These are phyloP conservation scores for Dactylonectria macrodidyma DNA, from an alignment of 2,329 filamentous ascomycete species.

Conservation along the genomic window DNA sequence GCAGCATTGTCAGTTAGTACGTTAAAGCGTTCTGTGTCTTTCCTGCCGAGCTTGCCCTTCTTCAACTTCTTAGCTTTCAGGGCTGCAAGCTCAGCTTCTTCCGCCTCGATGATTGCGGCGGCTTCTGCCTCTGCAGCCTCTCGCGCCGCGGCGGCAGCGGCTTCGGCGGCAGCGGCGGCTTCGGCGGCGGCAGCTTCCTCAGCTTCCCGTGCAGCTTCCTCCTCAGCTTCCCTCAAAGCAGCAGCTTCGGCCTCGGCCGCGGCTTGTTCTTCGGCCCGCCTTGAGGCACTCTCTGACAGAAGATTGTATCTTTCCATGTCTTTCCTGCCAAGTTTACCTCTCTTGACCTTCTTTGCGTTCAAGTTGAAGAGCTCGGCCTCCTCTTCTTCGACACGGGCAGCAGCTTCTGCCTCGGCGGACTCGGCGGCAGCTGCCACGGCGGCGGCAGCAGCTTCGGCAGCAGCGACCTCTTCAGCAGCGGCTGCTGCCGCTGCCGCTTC, in stretches of 20 bases:
- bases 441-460: conserved; percentile 48
- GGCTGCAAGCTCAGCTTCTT: conserved; percentile 37
- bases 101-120: conserved; percentile 27
- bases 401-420: conserved; percentile 38
- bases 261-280: conserved; percentile 29
- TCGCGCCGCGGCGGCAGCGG: conserved; percentile 18
- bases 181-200: conserved; percentile 48
- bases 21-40: conserved; percentile 42
- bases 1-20: conserved; percentile 41
- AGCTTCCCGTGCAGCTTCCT: conserved; percentile 32
- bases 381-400: conserved; percentile 48
- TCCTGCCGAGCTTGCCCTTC: conserved; percentile 43
- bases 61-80: conserved; percentile 42
- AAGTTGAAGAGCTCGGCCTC: conserved; percentile 58
- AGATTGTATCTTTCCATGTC: conserved; percentile 29
- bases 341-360: conserved; percentile 54
- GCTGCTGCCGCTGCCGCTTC: conserved; percentile 42
- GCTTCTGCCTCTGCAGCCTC: conserved; percentile 17
- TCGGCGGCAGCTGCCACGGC: conserved; percentile 35
- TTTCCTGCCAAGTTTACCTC: conserved; percentile 41
- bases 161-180: conserved; percentile 13
- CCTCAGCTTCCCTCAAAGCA: conserved; percentile 40
- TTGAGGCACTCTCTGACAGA: conserved; percentile 23
- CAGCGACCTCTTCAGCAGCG: not conserved
- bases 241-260: conserved; percentile 29